These are phyloP conservation scores for Chimonanthus salicifolius DNA, from an alignment of 164 flowering plant species.

Conservation along the genomic window DNA sequence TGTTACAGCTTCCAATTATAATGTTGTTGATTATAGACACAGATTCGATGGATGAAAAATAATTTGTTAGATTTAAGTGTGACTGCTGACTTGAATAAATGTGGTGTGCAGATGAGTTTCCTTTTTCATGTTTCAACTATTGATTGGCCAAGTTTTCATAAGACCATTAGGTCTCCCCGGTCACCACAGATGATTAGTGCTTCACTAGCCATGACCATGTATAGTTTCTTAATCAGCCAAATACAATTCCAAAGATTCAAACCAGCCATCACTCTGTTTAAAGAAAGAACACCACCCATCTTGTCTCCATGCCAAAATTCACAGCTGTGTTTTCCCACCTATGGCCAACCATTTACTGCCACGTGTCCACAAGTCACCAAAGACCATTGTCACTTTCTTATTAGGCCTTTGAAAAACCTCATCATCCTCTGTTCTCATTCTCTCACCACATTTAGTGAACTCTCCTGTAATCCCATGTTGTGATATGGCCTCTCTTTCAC, in stretches of 20 bases:
- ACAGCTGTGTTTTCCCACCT: constrained; percentile 26
- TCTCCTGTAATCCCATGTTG: constrained; percentile 8
- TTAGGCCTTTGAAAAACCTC: constrained; percentile 11
- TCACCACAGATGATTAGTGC: no score
- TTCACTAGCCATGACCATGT: no score
- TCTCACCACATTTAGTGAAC: constrained; percentile 12
- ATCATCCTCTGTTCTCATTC: neutral
- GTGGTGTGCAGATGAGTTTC: no score
- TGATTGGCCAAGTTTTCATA: no score
- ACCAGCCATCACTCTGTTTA: neutral
- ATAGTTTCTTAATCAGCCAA: no score
- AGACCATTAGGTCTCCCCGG: no score
- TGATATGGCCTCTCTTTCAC: constrained; percentile 36
- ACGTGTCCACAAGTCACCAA: constrained; percentile 13
- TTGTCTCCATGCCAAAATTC: constrained; percentile 10
- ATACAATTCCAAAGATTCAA: neutral
- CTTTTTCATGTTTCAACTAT: no score
- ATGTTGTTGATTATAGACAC: no score
- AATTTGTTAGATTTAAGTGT: no score
- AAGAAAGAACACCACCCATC: neutral
- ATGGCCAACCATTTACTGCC: constrained; percentile 15
- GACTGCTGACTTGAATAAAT: no score
- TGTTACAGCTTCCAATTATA: no score
- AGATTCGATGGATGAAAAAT: no score
- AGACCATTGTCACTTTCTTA: neutral